Evolutionary conservation across 1,139 yeast genomes (phyloP).

Genomic region (Protomyces macrosporus): DNA sequence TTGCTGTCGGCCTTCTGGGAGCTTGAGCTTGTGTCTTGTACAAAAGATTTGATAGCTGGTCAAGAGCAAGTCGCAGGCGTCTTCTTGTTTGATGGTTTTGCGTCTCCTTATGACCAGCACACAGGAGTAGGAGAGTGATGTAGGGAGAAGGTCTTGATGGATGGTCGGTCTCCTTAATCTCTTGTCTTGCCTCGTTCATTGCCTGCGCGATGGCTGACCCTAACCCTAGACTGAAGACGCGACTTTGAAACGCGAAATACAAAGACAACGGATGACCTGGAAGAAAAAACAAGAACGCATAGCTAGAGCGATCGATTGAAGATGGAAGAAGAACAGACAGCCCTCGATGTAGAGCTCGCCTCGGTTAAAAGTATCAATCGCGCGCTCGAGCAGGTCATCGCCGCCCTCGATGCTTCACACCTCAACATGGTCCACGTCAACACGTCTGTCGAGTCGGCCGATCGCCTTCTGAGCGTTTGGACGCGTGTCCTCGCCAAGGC

Average conservation of each 20-base stretch:
- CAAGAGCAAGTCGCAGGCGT: neutral
- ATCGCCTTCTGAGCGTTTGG: conserved; percentile 20
- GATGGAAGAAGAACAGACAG: conserved; percentile 10
- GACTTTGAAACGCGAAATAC: neutral
- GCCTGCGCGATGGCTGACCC: neutral
- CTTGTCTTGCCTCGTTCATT: neutral
- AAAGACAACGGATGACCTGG: neutral
- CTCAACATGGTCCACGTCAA: conserved; percentile 5
- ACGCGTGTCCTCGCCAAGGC: conserved; percentile 22
- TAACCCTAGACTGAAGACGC: neutral
- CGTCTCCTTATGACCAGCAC: neutral
- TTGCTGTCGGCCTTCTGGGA: too few relatives aligned
- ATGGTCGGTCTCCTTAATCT: neutral
- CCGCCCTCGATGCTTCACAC: conserved; percentile 4
- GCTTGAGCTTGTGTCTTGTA: neutral
- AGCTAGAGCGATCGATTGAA: neutral
- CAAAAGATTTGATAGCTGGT: neutral
- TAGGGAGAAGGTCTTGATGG: neutral
- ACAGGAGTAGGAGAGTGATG: neutral
- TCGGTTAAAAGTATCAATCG: conserved; percentile 5
- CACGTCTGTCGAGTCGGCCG: conserved; percentile 8
- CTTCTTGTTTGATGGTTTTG: neutral
- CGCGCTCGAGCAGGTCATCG: conserved; percentile 9
- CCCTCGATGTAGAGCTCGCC: conserved; percentile 16
- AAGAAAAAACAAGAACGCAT: too few relatives aligned